Evolutionary conservation across 306 rosid genomes (phyloP), one percentile per base, ranked within the genome.

Genomic region (Acacia melanoxylon): DNA sequence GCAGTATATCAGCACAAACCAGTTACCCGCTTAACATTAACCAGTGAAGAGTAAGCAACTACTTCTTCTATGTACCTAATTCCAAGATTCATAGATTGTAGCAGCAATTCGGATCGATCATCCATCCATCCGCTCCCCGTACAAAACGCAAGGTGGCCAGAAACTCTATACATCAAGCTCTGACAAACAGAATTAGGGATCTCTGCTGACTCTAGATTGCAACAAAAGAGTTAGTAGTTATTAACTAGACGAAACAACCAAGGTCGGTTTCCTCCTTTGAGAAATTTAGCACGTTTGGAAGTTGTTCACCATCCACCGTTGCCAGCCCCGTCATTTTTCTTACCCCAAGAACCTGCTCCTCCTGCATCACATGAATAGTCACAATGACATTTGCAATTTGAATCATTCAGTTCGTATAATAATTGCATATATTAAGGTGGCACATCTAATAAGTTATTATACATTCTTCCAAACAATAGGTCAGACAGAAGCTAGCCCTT

Each of bases 281-380:
- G 31, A 80, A 44, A 58, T 35, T 42, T 61, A 31, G 49, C 66
- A 17, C 70, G 35, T 29, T 51, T 68, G n/a, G 48, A 68, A 42
- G 77, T 58, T 65, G 41, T 76, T 85, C 83, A 90, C 91, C 94
- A 89, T 46, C 92, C 90, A 81, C 90, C 90, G n/a, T 70, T 85
- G 80, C 74, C 82, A 77, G 83, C 45, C 37, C 81, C 70, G 25
- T 79, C 86, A 72, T 25, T 82, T 67, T 14, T 75, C 80, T 79
- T 77, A 6, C 87, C 93, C 93, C 92, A 87, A 3, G 91, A 82
- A 37, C 91, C 90, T 41, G 81, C 80, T 25, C 85, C 83, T 44
- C 79, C 90, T 49, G 81, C 65, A 80, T 65, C 70, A 6, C 75
- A 75, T 56, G 62, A 76, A 65, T 45, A 15, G 76, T 56, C 35